Evolutionary conservation across 192 early-diverging fungal genomes (phyloP), one percentile per base, ranked within the genome.

Genomic region (Irineochytrium annulatum): DNA sequence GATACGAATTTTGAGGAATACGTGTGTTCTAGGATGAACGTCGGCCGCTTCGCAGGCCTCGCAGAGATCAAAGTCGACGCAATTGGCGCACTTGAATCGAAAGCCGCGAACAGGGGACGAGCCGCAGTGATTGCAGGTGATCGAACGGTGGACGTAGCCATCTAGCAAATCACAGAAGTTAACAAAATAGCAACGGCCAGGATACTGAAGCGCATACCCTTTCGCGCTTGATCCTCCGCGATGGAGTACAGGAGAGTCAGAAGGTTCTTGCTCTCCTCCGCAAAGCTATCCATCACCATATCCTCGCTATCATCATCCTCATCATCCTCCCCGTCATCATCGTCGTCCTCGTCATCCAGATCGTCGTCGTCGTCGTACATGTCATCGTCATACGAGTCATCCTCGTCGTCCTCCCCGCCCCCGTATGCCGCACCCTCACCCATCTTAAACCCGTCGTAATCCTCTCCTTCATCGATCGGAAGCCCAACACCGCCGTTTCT

Each of bases 71-170:
- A 83, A 91, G 54, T 94, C 91, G 39, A 89, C 79, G 59, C 96
- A 98, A 57, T 97, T 93, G 31, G 89, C 86, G 64, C 96, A 98
- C 63, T 91, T 93, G 81, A 87, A 97, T 1, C 96, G 85, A 19
- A 86, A 69, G 4, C 96, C 96, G 24, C 91, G 84, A 55, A 98
- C 89, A 1, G 96, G 96, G 26, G 87, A 80, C 27, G 82, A 79
- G 19, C 80, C 80, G 67, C 96, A 98, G 70, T 87, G 84, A 72
- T 94, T 91, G 73, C 96, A 98, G 27, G 90, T 88, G n/a, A 92
- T 91, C 14, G 92, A 91, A 30, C 91, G 80, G 59, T 86, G 85
- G 26, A 90, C 71, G 30, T 72, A 79, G 11, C 68, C 76, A 55
- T 82, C 81, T 66, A 65, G 33, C 13, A 52, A 60, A 5, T 2